These are phyloP conservation scores for Barnettozyma botsteinii DNA, from an alignment of 805 yeast genomes.

Conservation along the genomic window DNA sequence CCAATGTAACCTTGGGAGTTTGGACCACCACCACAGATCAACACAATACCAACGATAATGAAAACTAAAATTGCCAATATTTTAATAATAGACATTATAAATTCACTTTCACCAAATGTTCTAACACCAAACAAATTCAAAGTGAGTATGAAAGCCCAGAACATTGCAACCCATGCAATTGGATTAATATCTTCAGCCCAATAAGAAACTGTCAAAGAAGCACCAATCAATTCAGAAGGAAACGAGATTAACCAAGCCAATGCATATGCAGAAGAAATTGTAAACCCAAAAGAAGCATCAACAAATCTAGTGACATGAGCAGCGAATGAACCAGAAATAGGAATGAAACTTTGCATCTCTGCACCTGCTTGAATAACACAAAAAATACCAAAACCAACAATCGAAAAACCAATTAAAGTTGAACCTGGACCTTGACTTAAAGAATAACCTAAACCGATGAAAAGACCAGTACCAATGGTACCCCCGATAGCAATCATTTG, in stretches of 20 bases:
- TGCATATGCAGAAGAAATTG: slow-evolving; percentile 48
- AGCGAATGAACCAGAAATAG: slow-evolving; percentile 49
- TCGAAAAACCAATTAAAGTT: slow-evolving; percentile 47
- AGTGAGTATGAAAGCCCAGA: slow-evolving; percentile 40
- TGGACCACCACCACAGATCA: slow-evolving; percentile 43
- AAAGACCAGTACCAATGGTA: slow-evolving; percentile 66
- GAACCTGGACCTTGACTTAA: slow-evolving; percentile 61
- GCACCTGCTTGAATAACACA: slow-evolving; percentile 57
- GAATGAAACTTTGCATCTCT: slow-evolving; percentile 47
- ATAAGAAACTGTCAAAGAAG: slow-evolving; percentile 49
- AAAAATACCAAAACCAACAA: slow-evolving; percentile 54
- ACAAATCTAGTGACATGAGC: slow-evolving; percentile 45
- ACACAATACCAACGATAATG: slow-evolving; percentile 43
- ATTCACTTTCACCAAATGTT: slow-evolving; percentile 52
- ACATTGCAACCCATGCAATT: slow-evolving; percentile 56
- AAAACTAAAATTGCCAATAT: slow-evolving; percentile 42
- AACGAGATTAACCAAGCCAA: slow-evolving; percentile 51
- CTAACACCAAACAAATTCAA: slow-evolving; percentile 49
- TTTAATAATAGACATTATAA: slow-evolving; percentile 39
- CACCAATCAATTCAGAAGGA: slow-evolving; percentile 57
- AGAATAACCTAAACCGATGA: slow-evolving; percentile 59
- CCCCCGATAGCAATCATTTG: slow-evolving; percentile 71
- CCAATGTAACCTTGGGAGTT: slow-evolving; percentile 36
- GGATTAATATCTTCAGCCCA: slow-evolving; percentile 43
- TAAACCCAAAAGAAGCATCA: slow-evolving; percentile 52